A percentile compares a stretch with the other conserved stretches of the same genome.
Conservation (phyloP, 768 basidiomycete genomes). For the Psilocybe cubensis region DNA sequence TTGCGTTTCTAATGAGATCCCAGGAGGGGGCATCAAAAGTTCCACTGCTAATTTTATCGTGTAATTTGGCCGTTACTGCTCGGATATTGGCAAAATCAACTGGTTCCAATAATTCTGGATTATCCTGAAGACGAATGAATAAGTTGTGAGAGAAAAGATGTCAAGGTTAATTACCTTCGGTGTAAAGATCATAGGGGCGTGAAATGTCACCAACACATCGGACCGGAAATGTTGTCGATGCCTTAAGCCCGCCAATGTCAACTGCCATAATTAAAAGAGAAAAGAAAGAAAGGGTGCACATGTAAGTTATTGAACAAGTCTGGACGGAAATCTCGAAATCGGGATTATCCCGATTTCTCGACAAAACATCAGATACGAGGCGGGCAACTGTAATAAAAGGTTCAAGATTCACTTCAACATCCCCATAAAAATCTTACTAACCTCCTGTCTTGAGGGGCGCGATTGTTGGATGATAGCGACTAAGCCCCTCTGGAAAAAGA, state of each 20-base stretch:
- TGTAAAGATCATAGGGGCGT: slow-evolving; percentile 66
- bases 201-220: slow-evolving; percentile 85
- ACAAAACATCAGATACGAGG: slow-evolving; percentile 77
- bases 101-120: slow-evolving; percentile 73
- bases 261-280: not conserved
- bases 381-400: slow-evolving; percentile 63
- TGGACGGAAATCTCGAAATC: slow-evolving; percentile 74
- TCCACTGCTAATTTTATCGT: slow-evolving; percentile 71
- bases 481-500: slow-evolving; percentile 86
- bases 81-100: slow-evolving; percentile 66
- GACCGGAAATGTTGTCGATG: slow-evolving; percentile 88
- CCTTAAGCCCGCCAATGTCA: slow-evolving; percentile 39
- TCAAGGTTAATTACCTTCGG: slow-evolving; percentile 49
- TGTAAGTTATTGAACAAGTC: slow-evolving; percentile 84
- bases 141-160: not conserved
- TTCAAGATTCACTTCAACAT: not conserved
- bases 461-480: slow-evolving; percentile 84
- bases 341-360: slow-evolving; percentile 66
- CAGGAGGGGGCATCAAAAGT: slow-evolving; percentile 88
- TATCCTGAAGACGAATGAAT: slow-evolving; percentile 43
- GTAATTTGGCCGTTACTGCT: slow-evolving; percentile 60
- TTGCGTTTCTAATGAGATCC: slow-evolving; percentile 74
- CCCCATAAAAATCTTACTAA: slow-evolving; percentile 30
- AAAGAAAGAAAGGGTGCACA: slow-evolving; percentile 42
- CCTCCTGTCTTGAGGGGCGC: slow-evolving; percentile 89